Conservation (phyloP, 805 yeast genomes). For the Wickerhamomyces xylosicus region DNA sequence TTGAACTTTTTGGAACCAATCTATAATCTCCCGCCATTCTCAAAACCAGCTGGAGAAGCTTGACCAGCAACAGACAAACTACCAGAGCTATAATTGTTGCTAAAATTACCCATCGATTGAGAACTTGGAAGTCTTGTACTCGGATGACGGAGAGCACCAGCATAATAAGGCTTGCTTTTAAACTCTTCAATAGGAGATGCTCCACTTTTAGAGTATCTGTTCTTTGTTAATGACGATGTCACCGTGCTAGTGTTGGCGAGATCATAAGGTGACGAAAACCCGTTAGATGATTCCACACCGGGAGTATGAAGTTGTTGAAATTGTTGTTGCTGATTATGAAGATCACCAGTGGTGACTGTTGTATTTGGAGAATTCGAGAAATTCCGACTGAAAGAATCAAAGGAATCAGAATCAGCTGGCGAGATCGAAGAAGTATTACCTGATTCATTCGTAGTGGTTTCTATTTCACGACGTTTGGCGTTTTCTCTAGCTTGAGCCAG, state of each 20-base stretch:
- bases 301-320: conserved; percentile 7
- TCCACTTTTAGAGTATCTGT: conserved; percentile 10
- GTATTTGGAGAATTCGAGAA: conserved; percentile 21
- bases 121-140: conserved; percentile 10
- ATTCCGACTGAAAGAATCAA: conserved; percentile 15
- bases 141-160: conserved; percentile 13
- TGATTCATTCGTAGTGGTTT: conserved; percentile 19
- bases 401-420: conserved; percentile 19
- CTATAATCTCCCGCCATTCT: not conserved
- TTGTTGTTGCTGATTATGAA: conserved; percentile 1
- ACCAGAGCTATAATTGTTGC: not conserved
- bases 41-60: not conserved
- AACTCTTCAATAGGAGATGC: conserved; percentile 15
- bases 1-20: conserved; percentile 10
- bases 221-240: conserved; percentile 33
- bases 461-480: conserved; percentile 43
- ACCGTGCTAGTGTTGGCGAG: conserved; percentile 36
- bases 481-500: conserved; percentile 75
- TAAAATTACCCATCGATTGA: not conserved
- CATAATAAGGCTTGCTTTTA: conserved; percentile 15
- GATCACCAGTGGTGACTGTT: conserved; percentile 31
- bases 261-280: conserved; percentile 60
- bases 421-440: conserved; percentile 22
- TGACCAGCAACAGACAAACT: not conserved
- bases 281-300: conserved; percentile 22